Evolutionary conservation across 78 protist species (phyloP).

Genomic region (Dictyostelium intermedium): DNA sequence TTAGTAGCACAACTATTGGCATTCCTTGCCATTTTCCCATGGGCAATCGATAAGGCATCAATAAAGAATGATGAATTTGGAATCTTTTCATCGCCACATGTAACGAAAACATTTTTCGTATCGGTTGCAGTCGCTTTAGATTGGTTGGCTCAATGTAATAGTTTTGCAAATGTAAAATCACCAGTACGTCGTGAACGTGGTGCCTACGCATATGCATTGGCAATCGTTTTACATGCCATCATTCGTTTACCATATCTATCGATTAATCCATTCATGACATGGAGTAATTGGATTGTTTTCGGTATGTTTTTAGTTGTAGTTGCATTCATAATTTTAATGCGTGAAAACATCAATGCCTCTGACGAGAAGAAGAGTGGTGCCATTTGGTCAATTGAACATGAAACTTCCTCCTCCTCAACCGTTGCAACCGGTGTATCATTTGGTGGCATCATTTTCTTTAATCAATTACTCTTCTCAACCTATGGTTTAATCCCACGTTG

Average conservation of each 20-base stretch:
- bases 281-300: slow-evolving; percentile 46
- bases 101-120: slow-evolving; percentile 58
- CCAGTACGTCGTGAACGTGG: slow-evolving; percentile 51
- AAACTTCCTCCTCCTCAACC: neutral
- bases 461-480: slow-evolving; percentile 42
- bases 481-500: slow-evolving; percentile 78
- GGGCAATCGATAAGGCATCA: neutral
- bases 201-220: slow-evolving; percentile 59
- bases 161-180: neutral
- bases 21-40: slow-evolving; percentile 39
- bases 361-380: neutral
- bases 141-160: slow-evolving; percentile 35
- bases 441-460: slow-evolving; percentile 49
- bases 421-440: slow-evolving; percentile 48
- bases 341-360: neutral
- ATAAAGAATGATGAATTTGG: slow-evolving; percentile 35
- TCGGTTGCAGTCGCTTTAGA: slow-evolving; percentile 44
- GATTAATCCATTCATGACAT: slow-evolving; percentile 64
- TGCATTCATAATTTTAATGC: neutral
- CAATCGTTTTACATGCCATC: slow-evolving; percentile 46
- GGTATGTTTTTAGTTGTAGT: slow-evolving; percentile 14
- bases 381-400: neutral
- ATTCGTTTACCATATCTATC: slow-evolving; percentile 43
- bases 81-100: slow-evolving; percentile 32
- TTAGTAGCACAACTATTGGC: neutral